These are phyloP conservation scores for Macrophomina pseudophaseolina DNA, from an alignment of 2,329 filamentous ascomycete genomes.

Conservation along the genomic window DNA sequence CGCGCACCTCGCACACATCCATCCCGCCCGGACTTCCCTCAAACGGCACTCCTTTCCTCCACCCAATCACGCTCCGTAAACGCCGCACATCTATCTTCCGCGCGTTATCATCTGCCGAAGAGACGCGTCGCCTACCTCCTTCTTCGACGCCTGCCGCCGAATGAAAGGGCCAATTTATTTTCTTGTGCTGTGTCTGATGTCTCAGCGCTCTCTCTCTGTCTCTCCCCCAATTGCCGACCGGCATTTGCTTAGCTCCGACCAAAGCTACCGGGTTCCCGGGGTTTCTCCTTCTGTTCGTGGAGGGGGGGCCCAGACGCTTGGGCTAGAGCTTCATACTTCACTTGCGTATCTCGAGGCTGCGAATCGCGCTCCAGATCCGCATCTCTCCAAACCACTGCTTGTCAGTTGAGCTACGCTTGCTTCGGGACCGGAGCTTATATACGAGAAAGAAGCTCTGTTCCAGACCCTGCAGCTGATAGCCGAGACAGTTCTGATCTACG, in stretches of 20 bases:
- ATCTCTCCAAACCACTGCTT: too few species aligned
- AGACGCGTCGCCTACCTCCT: neutral
- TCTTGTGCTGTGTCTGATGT: neutral
- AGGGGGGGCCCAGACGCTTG: neutral
- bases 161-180: neutral
- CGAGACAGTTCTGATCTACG: neutral
- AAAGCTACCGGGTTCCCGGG: neutral
- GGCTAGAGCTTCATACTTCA: neutral
- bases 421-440: neutral
- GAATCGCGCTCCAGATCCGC: neutral
- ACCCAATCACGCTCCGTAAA: neutral
- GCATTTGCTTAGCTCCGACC: neutral
- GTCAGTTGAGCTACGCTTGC: neutral
- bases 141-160: neutral
- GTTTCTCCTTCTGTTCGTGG: neutral
- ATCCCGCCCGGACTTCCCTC: neutral
- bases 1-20: neutral
- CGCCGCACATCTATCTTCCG: neutral
- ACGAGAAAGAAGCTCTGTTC: neutral
- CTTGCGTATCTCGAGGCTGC: neutral
- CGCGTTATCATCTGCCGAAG: neutral
- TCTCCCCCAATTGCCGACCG: conserved; percentile 1
- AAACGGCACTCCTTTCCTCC: conserved; percentile 5
- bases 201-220: too few species aligned
- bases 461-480: neutral